A percentile compares a stretch with the other conserved stretches of the same genome.
Evolutionary conservation across 495 filamentous ascomycete genomes (phyloP).

Genomic region (Aspergillus funiculosus): DNA sequence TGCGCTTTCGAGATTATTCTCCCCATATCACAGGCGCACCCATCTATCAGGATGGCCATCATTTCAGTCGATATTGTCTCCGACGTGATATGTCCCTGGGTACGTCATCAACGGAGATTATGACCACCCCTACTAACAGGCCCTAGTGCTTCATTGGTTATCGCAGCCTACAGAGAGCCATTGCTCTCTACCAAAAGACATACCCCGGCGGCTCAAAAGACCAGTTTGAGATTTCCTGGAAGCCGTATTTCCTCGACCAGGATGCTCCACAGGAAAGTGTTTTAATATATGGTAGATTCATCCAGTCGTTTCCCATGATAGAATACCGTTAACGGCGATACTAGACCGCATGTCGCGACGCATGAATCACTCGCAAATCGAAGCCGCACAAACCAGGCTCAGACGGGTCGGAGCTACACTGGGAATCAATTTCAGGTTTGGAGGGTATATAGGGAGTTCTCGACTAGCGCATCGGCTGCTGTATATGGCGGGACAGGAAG

Average conservation of each 20-base stretch:
- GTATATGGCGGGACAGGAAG: not conserved
- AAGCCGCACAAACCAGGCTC: constrained; percentile 15
- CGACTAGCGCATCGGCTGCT: constrained; percentile 18
- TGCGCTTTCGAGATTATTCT: too few relatives aligned
- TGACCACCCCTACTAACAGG: not conserved
- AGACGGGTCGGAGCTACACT: constrained; percentile 7
- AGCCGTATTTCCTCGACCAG: constrained; percentile 62
- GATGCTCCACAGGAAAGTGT: constrained; percentile 40
- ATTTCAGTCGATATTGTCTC: constrained; percentile 61
- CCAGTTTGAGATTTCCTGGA: constrained; percentile 54
- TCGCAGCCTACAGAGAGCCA: constrained; percentile 54
- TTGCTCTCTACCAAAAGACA: constrained; percentile 49
- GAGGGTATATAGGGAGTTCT: constrained; percentile 22
- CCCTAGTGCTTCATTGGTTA: constrained; percentile 64
- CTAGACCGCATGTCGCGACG: constrained; percentile 21
- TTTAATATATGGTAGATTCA: constrained; percentile 7
- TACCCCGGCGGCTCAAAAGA: constrained; percentile 49
- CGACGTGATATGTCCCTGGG: constrained; percentile 64
- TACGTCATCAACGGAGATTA: constrained; percentile 24
- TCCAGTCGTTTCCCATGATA: too few relatives aligned
- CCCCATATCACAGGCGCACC: constrained; percentile 1
- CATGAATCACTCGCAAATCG: constrained; percentile 14
- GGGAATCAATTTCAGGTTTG: constrained; percentile 21
- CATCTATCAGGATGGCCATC: constrained; percentile 45
- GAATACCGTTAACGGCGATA: not conserved